Conservation (phyloP, 345 rosid genomes). For the Laguncularia racemosa region DNA sequence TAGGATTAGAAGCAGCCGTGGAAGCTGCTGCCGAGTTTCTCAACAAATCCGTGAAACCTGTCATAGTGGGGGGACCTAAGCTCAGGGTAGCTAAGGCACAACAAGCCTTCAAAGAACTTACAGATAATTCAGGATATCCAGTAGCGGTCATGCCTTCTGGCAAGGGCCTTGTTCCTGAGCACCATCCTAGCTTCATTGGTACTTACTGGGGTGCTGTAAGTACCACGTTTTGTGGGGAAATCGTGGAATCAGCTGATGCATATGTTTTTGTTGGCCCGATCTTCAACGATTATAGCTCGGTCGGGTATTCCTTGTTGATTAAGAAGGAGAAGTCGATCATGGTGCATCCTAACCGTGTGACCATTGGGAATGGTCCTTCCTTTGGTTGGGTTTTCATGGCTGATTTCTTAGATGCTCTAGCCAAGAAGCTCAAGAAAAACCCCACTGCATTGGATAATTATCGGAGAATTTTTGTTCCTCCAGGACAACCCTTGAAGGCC, state of each 20-base stretch:
- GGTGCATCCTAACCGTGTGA: slow-evolving; percentile 62
- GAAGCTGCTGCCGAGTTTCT: slow-evolving; percentile 56
- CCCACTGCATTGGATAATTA: slow-evolving; percentile 56
- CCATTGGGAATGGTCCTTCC: slow-evolving; percentile 62
- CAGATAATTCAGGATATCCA: slow-evolving; percentile 47
- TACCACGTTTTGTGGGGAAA: slow-evolving; percentile 53
- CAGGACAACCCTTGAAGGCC: slow-evolving; percentile 40
- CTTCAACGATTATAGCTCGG: slow-evolving; percentile 70
- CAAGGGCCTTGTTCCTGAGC: slow-evolving; percentile 59
- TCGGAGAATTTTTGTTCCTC: slow-evolving; percentile 50
- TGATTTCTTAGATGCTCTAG: slow-evolving; percentile 50
- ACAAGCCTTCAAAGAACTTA: slow-evolving; percentile 43
- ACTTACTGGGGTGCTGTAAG: slow-evolving; percentile 84
- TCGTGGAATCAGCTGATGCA: slow-evolving; percentile 77
- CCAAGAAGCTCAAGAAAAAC: slow-evolving; percentile 58
- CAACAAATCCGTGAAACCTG: slow-evolving; percentile 74
- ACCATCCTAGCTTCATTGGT: slow-evolving; percentile 59
- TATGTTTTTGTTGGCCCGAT: slow-evolving; percentile 67
- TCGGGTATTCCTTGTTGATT: slow-evolving; percentile 63
- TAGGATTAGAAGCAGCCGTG: slow-evolving; percentile 68
- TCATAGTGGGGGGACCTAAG: slow-evolving; percentile 58
- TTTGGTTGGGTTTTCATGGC: slow-evolving; percentile 75
- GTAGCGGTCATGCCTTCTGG: slow-evolving; percentile 62
- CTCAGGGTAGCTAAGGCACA: slow-evolving; percentile 53
- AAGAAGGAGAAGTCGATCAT: slow-evolving; percentile 52